Evolutionary conservation across 371 early-diverging fungal species (phyloP).

Genomic region (Mortierella sp.): DNA sequence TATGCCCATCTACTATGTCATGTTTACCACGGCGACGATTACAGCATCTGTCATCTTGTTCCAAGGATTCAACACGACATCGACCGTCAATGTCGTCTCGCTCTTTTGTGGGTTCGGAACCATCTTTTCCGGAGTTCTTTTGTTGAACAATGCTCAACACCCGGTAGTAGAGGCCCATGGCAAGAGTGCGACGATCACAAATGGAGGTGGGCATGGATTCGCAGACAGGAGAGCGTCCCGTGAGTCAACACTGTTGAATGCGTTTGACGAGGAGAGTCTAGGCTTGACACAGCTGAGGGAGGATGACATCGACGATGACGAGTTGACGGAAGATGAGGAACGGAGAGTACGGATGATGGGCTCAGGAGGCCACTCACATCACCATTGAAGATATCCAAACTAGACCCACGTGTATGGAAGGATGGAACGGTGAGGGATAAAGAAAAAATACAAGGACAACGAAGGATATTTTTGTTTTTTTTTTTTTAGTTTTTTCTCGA

Average conservation of each 20-base stretch:
- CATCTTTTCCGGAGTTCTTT: conserved; percentile 91
- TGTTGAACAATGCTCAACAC: conserved; percentile 70
- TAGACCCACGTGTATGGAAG: too few relatives aligned
- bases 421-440: too few relatives aligned
- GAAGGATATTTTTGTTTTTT: too few relatives aligned
- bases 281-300: conserved; percentile 64
- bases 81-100: conserved; percentile 80
- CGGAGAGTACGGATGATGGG: conserved; percentile 21
- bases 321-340: conserved; percentile 46
- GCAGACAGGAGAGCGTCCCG: conserved; percentile 49
- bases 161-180: conserved; percentile 26
- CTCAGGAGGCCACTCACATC: conserved; percentile 24
- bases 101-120: conserved; percentile 90
- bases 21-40: conserved; percentile 93
- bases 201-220: conserved; percentile 41
- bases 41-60: conserved; percentile 87
- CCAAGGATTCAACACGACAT: conserved; percentile 85
- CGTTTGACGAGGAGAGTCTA: conserved; percentile 67
- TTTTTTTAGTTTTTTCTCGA: too few relatives aligned
- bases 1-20: conserved; percentile 93
- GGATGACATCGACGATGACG: conserved; percentile 55
- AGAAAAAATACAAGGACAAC: too few relatives aligned
- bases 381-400: conserved; percentile 11
- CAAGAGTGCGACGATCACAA: conserved; percentile 42
- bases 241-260: conserved; percentile 65